Evolutionary conservation across 2,329 filamentous ascomycete species (phyloP), one percentile per base, ranked within the genome.

Genomic region (Xylariales sp.): DNA sequence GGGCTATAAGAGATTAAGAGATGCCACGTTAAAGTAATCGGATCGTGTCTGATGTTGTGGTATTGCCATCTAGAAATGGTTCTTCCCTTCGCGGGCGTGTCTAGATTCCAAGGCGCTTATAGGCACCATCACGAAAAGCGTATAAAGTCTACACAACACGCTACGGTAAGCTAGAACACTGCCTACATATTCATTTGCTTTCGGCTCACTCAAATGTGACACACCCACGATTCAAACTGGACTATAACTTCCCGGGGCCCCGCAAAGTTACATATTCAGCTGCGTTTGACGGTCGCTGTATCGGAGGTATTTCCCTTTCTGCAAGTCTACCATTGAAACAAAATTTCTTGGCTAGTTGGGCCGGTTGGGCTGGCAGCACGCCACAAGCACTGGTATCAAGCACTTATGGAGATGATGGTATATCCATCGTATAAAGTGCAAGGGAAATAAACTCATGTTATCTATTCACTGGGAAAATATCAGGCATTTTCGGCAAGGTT

Each of bases 231-330:
- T 34, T 28, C 48, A 32, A 50, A 50, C 48, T 50, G 12, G 48
- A 28, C 6, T 50, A 5, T 41, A 55, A n/a, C 18, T 18, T 55
- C 52, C 34, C 49, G 39, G 41, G 45, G 32, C 45, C 39, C 46
- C 62, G 39, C 62, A 64, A 41, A 59, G 16, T 52, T 46, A 58
- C 48, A 59, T 64, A 3, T 65, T 65, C 57, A 65, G 63, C 63
- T 65, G 52, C 12, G 34, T 14, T 41, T 9, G 14, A 45, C 34
- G 28, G 43, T 16, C 7, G 10, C 34, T 36, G 50, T 34, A 10
- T 62, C 63, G 63, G 63, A 23, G 23, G 43, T 65, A 7, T 61
- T 65, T 65, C 63, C 63, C 23, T 62, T 62, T 36, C 59, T 12
- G 50, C 18, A 34, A 34, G 16, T 43, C 30, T 61, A 28, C 56